Base-by-base conservation (phyloP, 768 basidiomycete species). In the Trametes sanguinea region DNA sequence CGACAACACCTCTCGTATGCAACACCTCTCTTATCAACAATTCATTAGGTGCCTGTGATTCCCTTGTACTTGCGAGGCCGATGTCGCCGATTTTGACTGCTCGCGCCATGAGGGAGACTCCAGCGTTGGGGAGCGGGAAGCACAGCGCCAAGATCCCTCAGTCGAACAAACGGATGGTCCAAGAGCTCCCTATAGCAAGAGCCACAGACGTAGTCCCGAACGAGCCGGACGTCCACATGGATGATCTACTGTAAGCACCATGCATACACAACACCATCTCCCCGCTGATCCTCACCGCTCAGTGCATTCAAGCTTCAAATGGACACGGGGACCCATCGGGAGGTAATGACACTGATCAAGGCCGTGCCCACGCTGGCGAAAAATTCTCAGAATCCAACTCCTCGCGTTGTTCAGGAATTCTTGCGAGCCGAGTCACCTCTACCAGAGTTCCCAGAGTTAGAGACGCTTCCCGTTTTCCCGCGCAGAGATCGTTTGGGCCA, bases 381-480 rank as follows among this genome's bases (percentile, higher is more conserved):
- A 37, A 11, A 51, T n/a, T 7, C 48, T 3, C 8, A 44, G 6
- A 7, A 13, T 8, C 30, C 37, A 2, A 29, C 35, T 14, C 40
- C 53, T 27, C n/a, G 9, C 13, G 33, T 59, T 54, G 64, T 73
- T 27, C 52, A 67, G 13, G 69, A 65, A 6, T 77, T 80, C 59
- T 68, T 80, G 27, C 72, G 47, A 39, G 65, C 33, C 30, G 66
- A 54, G 56, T 77, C 72, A 60, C 76, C 69, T 61, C 70, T 43
- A 60, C 71, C 57, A 45, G 64, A 52, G 13, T 53, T 51, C 32
- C 69, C 51, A 66, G 74, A 53, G 57, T 70, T 65, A 57, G 74
- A 66, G 59, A 78, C 69, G 64, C 81, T 73, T n/a, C 81, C 81
- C 0, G 68, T 86, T 5, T 84, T 87, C 61, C 74, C 85, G n/a